These are phyloP conservation scores for Pelargonium fulgidum DNA, from an alignment of 441 rosid species.

Conservation along the genomic window DNA sequence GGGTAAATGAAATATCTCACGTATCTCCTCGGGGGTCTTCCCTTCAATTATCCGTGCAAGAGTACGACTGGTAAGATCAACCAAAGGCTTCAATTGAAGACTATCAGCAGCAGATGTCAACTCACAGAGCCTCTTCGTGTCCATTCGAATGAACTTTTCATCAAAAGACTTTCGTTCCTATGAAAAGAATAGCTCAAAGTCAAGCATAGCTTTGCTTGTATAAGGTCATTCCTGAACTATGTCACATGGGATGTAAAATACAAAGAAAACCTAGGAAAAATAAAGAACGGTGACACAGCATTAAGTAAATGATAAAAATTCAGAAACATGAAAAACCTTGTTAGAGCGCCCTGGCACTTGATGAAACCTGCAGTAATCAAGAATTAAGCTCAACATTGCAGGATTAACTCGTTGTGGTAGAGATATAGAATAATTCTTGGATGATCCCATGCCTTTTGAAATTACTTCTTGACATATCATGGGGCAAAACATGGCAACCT, in stretches of 20 bases:
- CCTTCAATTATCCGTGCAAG: constrained; percentile 62
- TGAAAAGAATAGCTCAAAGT: constrained; percentile 12
- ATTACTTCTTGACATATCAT: constrained; percentile 52
- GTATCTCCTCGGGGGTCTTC: constrained; percentile 64
- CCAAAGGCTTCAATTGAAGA: constrained; percentile 57
- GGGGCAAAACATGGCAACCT: constrained; percentile 72
- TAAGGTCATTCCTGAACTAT: neutral
- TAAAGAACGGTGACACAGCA: neutral
- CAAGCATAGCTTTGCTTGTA: neutral
- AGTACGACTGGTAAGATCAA: constrained; percentile 63
- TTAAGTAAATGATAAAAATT: neutral
- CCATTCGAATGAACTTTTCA: constrained; percentile 55
- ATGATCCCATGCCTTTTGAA: constrained; percentile 54
- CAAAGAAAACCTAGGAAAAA: constrained; percentile 7
- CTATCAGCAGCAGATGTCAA: constrained; percentile 65
- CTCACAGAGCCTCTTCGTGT: constrained; percentile 49
- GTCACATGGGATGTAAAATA: neutral
- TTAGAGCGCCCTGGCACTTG: constrained; percentile 61
- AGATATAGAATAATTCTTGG: constrained; percentile 55
- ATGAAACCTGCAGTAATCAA: constrained; percentile 69
- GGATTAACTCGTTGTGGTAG: constrained; percentile 64
- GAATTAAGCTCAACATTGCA: constrained; percentile 43
- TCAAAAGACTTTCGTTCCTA: constrained; percentile 58
- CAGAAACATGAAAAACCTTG: constrained; percentile 36
- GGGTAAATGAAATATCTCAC: constrained; percentile 60